Evolutionary conservation across 768 basidiomycete species (phyloP), one percentile per base, ranked within the genome.

Genomic region (Termitomyces sp.): DNA sequence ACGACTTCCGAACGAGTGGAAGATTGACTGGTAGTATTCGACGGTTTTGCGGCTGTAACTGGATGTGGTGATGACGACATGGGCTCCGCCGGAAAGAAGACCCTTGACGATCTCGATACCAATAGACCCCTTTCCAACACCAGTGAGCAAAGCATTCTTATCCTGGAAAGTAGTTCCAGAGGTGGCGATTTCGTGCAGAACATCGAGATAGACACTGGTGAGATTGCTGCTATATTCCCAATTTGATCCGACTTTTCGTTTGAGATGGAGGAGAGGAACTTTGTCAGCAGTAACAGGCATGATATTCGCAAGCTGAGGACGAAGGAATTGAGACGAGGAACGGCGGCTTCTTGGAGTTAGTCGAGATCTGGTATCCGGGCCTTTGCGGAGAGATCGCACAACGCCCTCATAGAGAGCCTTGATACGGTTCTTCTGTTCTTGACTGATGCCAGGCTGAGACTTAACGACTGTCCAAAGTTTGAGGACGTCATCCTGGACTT

Each of bases 201-300:
- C 89, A 65, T 99, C 97, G 60, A 99, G 84, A 71, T 99, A 98
- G 22, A 92, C 90, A 51, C 91, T 84, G 10, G 96, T 98, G 51
- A 99, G 77, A 72, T 98, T 98, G 73, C 90, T 93, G 64, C 91
- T 94, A 76, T 98, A 99, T 66, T 96, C 93, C 94, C 96, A 98
- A 63, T 81, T 88, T 16, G 82, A 83, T 35, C 96, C 97, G 31
- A 96, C 91, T 76, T 94, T 97, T 70, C 97, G 87, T 79, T 98
- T 98, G 60, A 99, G 76, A 68, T 98, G 95, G 16, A 99, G 83
- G 33, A 98, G 84, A 18, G 97, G 97, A 23, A 97, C 79, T 63
- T 95, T 95, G 70, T 97, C 92, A 13, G 89, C 84, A 13, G 78
- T 70, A 27, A 85, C 75, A 27, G 93, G 82, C 42, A 96, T 84